Conservation (phyloP, 441 rosid species). For the Erodium texanum region DNA sequence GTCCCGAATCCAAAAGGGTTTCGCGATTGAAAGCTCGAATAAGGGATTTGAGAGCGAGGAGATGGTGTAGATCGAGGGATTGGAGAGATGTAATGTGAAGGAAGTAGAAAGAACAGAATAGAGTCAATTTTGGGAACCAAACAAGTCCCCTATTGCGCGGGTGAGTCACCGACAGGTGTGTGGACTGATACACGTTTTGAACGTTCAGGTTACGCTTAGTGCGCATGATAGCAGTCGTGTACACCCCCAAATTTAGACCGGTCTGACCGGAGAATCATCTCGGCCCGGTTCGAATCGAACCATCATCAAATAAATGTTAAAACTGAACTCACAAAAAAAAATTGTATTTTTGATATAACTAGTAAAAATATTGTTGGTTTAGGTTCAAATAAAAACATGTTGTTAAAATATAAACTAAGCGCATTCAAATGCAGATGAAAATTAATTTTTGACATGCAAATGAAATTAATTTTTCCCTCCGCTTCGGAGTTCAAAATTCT, state of each 20-base stretch:
- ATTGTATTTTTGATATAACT: no score
- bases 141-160: background rate
- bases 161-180: constrained; percentile 11
- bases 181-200: background rate
- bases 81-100: constrained; percentile 5
- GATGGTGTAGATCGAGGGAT: no score
- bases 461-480: no score
- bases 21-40: background rate
- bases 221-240: background rate
- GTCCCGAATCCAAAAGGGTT: background rate
- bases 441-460: no score
- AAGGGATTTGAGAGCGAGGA: background rate
- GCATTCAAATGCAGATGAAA: no score
- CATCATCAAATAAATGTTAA: no score
- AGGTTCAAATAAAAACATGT: no score
- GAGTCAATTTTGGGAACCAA: constrained; percentile 5
- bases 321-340: no score
- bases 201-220: background rate
- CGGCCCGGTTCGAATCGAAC: no score
- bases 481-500: no score
- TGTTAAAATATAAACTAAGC: no score
- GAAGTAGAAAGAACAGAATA: background rate
- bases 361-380: no score
- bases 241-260: background rate
- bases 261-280: background rate